Conservation (phyloP, 148 eudicot species). For the Camellia lanceoleosa region DNA sequence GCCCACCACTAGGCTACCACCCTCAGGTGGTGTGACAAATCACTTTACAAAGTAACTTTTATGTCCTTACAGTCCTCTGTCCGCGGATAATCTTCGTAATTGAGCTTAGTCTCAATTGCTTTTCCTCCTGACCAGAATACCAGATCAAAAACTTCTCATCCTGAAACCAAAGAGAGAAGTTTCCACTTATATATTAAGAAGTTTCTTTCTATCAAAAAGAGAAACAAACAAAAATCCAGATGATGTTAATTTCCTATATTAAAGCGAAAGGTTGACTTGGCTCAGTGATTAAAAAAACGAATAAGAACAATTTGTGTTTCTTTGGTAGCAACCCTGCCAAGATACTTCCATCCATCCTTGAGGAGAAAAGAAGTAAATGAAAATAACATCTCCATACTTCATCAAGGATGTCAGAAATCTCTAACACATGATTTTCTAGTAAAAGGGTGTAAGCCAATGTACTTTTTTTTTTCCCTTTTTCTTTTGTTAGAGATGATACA, state of each 20-base stretch:
- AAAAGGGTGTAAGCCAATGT: background rate
- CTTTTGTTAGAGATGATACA: background rate
- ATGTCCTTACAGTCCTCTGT: slow-evolving; percentile 33
- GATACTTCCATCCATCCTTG: background rate
- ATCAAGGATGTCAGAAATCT: background rate
- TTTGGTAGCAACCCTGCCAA: background rate
- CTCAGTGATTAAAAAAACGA: background rate
- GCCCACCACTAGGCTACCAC: no score
- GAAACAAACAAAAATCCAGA: background rate
- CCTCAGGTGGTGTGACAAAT: background rate
- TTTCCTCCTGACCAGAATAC: slow-evolving; percentile 44
- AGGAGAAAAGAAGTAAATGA: background rate
- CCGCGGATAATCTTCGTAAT: slow-evolving; percentile 30
- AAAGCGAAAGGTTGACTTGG: background rate
- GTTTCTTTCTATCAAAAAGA: background rate
- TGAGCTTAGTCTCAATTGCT: slow-evolving; percentile 33
- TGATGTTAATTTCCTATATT: background rate
- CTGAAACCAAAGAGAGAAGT: slow-evolving; percentile 20
- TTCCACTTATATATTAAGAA: background rate
- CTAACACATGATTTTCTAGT: background rate
- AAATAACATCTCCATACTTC: background rate
- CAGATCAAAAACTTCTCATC: slow-evolving; percentile 44
- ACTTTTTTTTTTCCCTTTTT: no score
- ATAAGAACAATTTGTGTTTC: no score
- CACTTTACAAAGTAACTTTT: background rate